Percentiles rank a stretch among this genome's conserved stretches.
phyloP scores from a whole-genome alignment of 257 asterid genomes.

The Anisodus acutangulus region DNA sequence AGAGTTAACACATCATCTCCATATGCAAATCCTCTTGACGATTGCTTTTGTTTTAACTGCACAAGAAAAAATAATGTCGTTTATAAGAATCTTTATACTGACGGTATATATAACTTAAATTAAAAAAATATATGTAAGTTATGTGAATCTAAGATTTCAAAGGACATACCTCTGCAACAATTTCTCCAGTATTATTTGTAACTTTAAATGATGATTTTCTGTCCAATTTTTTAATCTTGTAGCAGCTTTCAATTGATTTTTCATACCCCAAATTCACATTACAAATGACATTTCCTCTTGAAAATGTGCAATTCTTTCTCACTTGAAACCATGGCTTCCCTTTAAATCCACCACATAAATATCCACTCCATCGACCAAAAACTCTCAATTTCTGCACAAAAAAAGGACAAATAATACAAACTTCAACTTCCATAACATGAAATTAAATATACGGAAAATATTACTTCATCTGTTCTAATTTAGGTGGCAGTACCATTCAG shows the following conservation, averaged over 20 bases:
- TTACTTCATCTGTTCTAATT: not conserved
- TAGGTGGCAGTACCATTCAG: not conserved
- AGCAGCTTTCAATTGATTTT: slow-evolving; percentile 39
- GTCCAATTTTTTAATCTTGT: slow-evolving; percentile 46
- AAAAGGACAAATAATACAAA: not conserved
- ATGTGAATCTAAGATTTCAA: not conserved
- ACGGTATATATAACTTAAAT: not conserved
- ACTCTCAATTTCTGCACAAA: slow-evolving; percentile 51
- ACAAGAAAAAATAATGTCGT: not conserved
- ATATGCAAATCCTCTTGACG: slow-evolving; percentile 56
- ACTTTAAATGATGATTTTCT: slow-evolving; percentile 60
- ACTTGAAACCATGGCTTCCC: slow-evolving; percentile 58
- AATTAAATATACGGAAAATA: not conserved
- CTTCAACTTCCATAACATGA: not conserved
- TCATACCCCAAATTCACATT: slow-evolving; percentile 45
- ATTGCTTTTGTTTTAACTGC: slow-evolving; percentile 64
- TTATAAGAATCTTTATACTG: not conserved
- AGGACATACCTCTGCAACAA: slow-evolving; percentile 64
- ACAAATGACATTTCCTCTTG: slow-evolving; percentile 41
- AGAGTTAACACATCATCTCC: slow-evolving; percentile 78
- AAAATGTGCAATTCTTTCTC: slow-evolving; percentile 43
- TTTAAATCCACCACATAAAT: slow-evolving; percentile 45
- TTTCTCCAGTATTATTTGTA: slow-evolving; percentile 48
- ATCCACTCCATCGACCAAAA: slow-evolving; percentile 60
- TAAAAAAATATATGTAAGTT: not conserved